Conservation (phyloP, 2,329 filamentous ascomycete species). For the Tricladium varicosporioides region DNA sequence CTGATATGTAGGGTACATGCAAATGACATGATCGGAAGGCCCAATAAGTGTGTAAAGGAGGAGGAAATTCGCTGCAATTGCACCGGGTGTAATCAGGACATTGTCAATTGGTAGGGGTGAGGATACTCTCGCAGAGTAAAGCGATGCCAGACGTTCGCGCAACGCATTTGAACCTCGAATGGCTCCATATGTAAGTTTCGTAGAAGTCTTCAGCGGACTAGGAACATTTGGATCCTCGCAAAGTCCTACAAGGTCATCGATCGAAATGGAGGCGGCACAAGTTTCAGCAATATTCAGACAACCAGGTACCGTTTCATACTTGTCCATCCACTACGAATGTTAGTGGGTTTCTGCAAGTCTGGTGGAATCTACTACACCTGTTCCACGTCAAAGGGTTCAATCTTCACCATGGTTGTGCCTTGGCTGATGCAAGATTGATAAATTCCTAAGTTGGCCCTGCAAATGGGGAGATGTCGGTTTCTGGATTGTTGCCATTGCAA, state of each 20-base stretch:
- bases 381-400: conserved; percentile 69
- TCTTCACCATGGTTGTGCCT: conserved; percentile 49
- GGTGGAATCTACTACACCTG: conserved; percentile 41
- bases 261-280: conserved; percentile 71
- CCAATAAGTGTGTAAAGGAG: conserved; percentile 70
- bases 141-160: conserved; percentile 60
- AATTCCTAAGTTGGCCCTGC: conserved; percentile 16
- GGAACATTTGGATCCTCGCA: conserved; percentile 49
- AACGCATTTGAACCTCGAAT: conserved; percentile 67
- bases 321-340: conserved; percentile 58
- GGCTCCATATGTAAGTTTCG: conserved; percentile 68
- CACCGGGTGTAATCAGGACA: conserved; percentile 75
- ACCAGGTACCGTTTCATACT: conserved; percentile 53
- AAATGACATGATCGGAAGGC: conserved; percentile 78
- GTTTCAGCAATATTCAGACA: conserved; percentile 76
- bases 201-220: conserved; percentile 49
- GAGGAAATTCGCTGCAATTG: conserved; percentile 84
- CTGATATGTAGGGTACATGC: conserved; percentile 84
- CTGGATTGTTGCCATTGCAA: conserved; percentile 8
- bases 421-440: not conserved
- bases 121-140: conserved; percentile 58
- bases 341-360: conserved; percentile 5
- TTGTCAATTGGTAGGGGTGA: conserved; percentile 54
- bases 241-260: conserved; percentile 62
- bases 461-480: conserved; percentile 11